Percentiles rank a stretch among this genome's conserved stretches.
phyloP scores from a whole-genome alignment of 2,329 filamentous ascomycete genomes.

The Esteya vermicola region DNA sequence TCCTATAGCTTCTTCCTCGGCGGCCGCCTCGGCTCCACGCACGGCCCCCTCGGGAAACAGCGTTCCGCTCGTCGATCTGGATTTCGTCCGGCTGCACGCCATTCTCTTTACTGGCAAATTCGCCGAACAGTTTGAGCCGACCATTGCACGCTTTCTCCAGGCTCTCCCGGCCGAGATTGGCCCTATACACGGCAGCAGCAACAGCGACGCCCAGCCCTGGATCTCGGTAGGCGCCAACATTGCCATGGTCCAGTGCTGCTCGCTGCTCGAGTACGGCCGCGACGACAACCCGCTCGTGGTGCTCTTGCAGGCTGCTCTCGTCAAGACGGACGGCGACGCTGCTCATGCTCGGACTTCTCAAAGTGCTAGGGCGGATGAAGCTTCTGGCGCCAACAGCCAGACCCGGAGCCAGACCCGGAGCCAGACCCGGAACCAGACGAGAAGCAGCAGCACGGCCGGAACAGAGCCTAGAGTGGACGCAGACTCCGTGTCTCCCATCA shows the following conservation, averaged over 20 bases:
- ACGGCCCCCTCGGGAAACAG: too few relatives aligned
- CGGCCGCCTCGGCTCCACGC: too few relatives aligned
- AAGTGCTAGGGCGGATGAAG: too few relatives aligned
- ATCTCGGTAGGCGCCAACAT: constrained; percentile 39
- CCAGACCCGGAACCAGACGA: too few relatives aligned
- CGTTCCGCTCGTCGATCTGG: constrained; percentile 34
- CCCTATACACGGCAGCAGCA: constrained; percentile 43
- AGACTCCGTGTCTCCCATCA: too few relatives aligned
- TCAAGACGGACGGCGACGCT: not conserved
- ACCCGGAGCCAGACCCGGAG: too few relatives aligned
- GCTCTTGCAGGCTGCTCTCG: constrained; percentile 4
- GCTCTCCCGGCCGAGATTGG: too few relatives aligned
- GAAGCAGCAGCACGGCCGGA: constrained; percentile 9
- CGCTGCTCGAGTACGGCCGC: constrained; percentile 37
- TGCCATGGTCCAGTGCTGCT: constrained; percentile 39
- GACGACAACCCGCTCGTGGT: constrained; percentile 32
- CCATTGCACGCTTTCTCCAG: constrained; percentile 36
- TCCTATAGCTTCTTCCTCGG: too few relatives aligned
- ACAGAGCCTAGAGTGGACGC: too few relatives aligned
- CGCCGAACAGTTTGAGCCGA: constrained; percentile 28
- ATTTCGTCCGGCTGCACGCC: constrained; percentile 50
- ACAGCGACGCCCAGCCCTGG: constrained; percentile 34
- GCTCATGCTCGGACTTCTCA: too few relatives aligned
- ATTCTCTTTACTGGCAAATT: constrained; percentile 43
- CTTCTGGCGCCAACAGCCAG: too few relatives aligned